Conservation (phyloP, 75 land plant species). For the Azolla pinnata region DNA sequence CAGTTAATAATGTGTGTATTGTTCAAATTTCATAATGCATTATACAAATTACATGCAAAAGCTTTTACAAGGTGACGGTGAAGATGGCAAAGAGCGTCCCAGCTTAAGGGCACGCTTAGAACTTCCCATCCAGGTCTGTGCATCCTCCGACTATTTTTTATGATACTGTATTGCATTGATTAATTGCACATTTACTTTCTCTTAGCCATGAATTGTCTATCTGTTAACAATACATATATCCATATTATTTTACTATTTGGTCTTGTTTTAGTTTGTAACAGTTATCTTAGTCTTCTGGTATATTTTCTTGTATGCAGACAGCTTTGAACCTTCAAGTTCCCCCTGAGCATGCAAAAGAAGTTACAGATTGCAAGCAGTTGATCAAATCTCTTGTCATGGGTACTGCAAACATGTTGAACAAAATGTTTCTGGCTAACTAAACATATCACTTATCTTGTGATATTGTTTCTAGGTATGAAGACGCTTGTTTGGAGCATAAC, state of each 20-base stretch:
- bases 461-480: conserved; percentile 84
- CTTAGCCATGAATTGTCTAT: too few species aligned
- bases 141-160: too few species aligned
- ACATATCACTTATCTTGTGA: too few species aligned
- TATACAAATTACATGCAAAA: too few species aligned
- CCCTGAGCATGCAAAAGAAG: conserved; percentile 86
- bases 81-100: conserved; percentile 76
- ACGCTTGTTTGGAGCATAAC: conserved; percentile 97
- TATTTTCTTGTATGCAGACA: conserved; percentile 60
- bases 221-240: background rate
- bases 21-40: too few species aligned
- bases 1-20: too few species aligned
- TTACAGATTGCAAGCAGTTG: conserved; percentile 83
- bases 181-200: too few species aligned
- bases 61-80: conserved; percentile 47
- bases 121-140: conserved; percentile 80
- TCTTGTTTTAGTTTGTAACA: background rate
- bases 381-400: conserved; percentile 97
- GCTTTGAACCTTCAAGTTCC: conserved; percentile 79
- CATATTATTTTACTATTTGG: background rate
- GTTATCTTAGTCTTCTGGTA: too few species aligned
- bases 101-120: conserved; percentile 73
- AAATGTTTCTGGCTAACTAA: too few species aligned
- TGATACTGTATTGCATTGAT: too few species aligned
- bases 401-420: conserved; percentile 14